Evolutionary conservation across 352 stramenopile species (phyloP), one percentile per base, ranked within the genome.

Genomic region (Globisporangium alternatum): DNA sequence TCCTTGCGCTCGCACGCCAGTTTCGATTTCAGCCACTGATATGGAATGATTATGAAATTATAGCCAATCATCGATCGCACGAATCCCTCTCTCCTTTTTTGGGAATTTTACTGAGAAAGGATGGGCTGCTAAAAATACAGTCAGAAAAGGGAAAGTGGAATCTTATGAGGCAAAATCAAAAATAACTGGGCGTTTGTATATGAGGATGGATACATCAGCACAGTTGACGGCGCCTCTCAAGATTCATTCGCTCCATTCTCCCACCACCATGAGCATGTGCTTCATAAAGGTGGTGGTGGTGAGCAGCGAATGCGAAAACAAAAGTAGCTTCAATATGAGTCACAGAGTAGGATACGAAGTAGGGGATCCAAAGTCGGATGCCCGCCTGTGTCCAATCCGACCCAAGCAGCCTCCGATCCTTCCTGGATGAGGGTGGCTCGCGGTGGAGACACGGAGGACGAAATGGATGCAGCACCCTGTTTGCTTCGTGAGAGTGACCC

Each of bases 51-150:
- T 1, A 7, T 30, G 2, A 0, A 56, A 7, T 56, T 41, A 10
- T 13, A 41, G 10, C 25, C 19, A 54, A 39, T 43, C 10, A 54
- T 10, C 30, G 19, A 12, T 7, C 5, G 25, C 19, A 5, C 7
- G 49, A 56, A 56, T 62, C 25, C 28, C 28, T 9, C 43, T 30
- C 22, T 17, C 33, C 5, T 43, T 39, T 51, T 22, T 21, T 56
- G 13, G n/a, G 49, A 56, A 56, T 37, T 41, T 41, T 41, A 37
- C 21, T 37, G 33, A 33, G 44, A 21, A 53, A 28, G 28, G 37
- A 43, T 17, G 7, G 6, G 8, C 15, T 41, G 35, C 28, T 44
- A 54, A 51, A 60, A 60, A 49, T 60, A 58, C 52, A 60, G 53
- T 59, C 53, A 59, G 53, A 33, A 54, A 54, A 39, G 28, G 30